Evolutionary conservation across 495 filamentous ascomycete genomes (phyloP).

Genomic region (Neurospora sp.): DNA sequence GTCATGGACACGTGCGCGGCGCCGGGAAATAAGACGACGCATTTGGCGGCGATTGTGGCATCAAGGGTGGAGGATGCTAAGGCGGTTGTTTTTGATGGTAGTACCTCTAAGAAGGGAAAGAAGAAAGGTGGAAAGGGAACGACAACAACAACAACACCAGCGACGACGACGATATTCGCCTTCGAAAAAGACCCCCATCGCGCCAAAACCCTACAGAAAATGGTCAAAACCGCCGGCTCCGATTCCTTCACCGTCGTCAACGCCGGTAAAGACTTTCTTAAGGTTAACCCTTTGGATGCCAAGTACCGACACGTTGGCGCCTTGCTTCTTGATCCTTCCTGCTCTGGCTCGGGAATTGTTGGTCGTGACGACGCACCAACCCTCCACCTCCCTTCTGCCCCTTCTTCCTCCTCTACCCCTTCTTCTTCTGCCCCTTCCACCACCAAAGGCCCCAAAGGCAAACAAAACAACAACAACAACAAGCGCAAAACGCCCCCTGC

Average conservation of each 20-base stretch:
- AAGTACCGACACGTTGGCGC: slow-evolving; percentile 53
- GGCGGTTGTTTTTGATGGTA: neutral
- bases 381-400: slow-evolving; percentile 43
- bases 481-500: slow-evolving; percentile 27
- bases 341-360: slow-evolving; percentile 89
- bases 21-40: slow-evolving; percentile 95
- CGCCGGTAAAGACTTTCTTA: slow-evolving; percentile 69
- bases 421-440: neutral
- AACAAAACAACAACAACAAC: slow-evolving; percentile 27
- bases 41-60: slow-evolving; percentile 65
- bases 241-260: slow-evolving; percentile 52
- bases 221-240: slow-evolving; percentile 69
- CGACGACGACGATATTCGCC: slow-evolving; percentile 41
- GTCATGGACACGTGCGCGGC: slow-evolving; percentile 86
- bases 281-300: slow-evolving; percentile 46
- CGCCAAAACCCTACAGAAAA: slow-evolving; percentile 64
- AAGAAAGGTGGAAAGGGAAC: neutral
- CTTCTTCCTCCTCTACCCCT: slow-evolving; percentile 33
- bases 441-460: neutral
- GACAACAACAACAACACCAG: slow-evolving; percentile 19
- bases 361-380: slow-evolving; percentile 67
- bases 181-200: slow-evolving; percentile 61
- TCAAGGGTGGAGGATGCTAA: neutral
- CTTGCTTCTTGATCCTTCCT: slow-evolving; percentile 83
- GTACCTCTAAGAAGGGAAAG: slow-evolving; percentile 1